A percentile compares a stretch with the other conserved stretches of the same genome.
These are phyloP conservation scores for Ophiosphaerella herpotricha DNA, from an alignment of 2,329 filamentous ascomycete genomes.

Conservation along the genomic window DNA sequence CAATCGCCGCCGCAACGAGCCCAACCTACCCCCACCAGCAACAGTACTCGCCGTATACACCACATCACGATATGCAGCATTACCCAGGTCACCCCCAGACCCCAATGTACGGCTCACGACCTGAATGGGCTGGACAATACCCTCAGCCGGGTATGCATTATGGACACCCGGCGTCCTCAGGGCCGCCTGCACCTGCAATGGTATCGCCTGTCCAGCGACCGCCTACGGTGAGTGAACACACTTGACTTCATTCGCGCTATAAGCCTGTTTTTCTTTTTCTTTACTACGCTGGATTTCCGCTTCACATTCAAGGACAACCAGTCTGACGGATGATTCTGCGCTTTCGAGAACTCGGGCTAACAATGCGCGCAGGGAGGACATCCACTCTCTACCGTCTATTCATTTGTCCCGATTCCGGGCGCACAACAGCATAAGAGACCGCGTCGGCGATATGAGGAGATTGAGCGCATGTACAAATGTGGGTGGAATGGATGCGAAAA, in stretches of 20 bases:
- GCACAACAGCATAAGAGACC: slow-evolving; percentile 97
- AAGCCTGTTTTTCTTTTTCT: too few species aligned
- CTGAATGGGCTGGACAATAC: slow-evolving; percentile 72
- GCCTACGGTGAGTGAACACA: slow-evolving; percentile 60
- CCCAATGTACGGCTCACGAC: slow-evolving; percentile 68
- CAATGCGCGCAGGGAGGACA: slow-evolving; percentile 52
- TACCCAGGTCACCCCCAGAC: slow-evolving; percentile 66
- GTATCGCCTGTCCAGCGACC: slow-evolving; percentile 64
- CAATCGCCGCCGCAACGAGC: slow-evolving; percentile 89
- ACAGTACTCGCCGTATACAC: slow-evolving; percentile 85
- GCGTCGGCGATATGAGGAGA: slow-evolving; percentile 92
- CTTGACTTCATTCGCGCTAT: too few species aligned
- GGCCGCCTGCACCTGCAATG: slow-evolving; percentile 61
- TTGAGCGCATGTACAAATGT: slow-evolving; percentile 99
- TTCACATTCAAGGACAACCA: too few species aligned
- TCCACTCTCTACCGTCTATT: slow-evolving; percentile 80
- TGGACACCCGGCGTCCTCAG: slow-evolving; percentile 62
- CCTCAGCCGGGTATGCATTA: slow-evolving; percentile 50
- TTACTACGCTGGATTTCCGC: background rate
- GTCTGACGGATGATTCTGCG: background rate
- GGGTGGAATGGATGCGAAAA: slow-evolving; percentile 99
- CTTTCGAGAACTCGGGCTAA: slow-evolving; percentile 10
- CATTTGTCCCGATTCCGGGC: slow-evolving; percentile 95
- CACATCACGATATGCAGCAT: slow-evolving; percentile 82
- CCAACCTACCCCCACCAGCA: slow-evolving; percentile 82